Base-by-base conservation (phyloP, 139 green algal species). In the Closterium sp. region DNA sequence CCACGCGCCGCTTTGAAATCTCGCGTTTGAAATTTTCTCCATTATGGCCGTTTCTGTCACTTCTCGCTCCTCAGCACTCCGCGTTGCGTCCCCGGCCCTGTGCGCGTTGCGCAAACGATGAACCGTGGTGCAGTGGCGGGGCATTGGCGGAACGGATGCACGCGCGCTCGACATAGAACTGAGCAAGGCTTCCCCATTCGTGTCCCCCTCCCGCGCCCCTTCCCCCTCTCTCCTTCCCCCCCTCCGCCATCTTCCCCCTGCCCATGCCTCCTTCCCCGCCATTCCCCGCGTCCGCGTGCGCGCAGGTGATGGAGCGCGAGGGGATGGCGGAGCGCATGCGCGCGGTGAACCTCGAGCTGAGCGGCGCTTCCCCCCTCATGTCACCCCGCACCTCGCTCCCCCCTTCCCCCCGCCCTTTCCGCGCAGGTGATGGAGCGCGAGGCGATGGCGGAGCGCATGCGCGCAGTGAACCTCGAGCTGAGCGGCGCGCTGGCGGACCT, bases 371-470 rank as follows among this genome's bases (percentile, higher is more conserved):
- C 79, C n/a, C 79, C n/a, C 19, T 87, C 79, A 13, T 30, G 27
- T 30, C 79, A 2, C 27, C 79, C 79, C 1, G 2, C 79, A 22
- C 79, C 19, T 31, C 79, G 2, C 27, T 4, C 79, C 5, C 24
- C n/a, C 4, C 24, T 31, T 7, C n/a, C n/a, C 9, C 79, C 79
- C 79, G 1, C 13, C 79, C 79, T 7, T 27, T 92, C 27, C 87
- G 5, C 24, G 87, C 86, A 93, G 91, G 21, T 93, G 5, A 86
- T 93, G 91, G 45, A 93, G 42, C 70, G 87, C 24, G 87, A 89
- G 30, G 29, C 24, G 24, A 91, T 93, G 42, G 87, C 27, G 70
- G n/a, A 31, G 19, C 30, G 28, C 11, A 93, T 93, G 21, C 88
- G 31, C 21, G 91, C 92, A 21, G 17, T 93, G 30, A 93, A 86